Conservation (phyloP, 768 basidiomycete species). For the Porphyrellus cyaneotinctus region DNA sequence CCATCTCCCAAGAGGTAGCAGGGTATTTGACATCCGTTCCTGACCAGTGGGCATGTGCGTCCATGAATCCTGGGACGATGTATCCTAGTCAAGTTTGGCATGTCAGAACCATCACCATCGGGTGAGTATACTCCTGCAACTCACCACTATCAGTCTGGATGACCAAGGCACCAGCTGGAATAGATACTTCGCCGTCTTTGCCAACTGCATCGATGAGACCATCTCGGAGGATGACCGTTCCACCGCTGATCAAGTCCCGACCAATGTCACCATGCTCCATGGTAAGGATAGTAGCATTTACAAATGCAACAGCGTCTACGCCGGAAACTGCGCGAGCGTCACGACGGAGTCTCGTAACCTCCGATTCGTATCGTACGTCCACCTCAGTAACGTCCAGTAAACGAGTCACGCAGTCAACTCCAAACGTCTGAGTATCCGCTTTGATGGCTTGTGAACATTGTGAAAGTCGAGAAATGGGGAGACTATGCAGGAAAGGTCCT, state of each 20-base stretch:
- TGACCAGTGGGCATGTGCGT: slow-evolving; percentile 73
- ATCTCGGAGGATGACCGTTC: slow-evolving; percentile 48
- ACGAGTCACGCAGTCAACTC: slow-evolving; percentile 56
- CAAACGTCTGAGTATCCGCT: slow-evolving; percentile 51
- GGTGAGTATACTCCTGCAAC: slow-evolving; percentile 7
- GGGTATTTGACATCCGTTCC: slow-evolving; percentile 53
- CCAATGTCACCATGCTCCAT: slow-evolving; percentile 54
- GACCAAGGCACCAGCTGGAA: slow-evolving; percentile 40
- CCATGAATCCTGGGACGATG: slow-evolving; percentile 69
- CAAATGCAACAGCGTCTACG: slow-evolving; percentile 50
- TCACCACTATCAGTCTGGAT: slow-evolving; percentile 62
- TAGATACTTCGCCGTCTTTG: slow-evolving; percentile 27
- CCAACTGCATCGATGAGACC: slow-evolving; percentile 57
- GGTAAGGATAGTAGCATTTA: slow-evolving; percentile 66
- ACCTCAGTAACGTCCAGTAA: slow-evolving; percentile 58
- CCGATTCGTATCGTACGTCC: slow-evolving; percentile 55
- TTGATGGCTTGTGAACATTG: slow-evolving; percentile 47
- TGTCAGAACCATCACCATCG: background rate
- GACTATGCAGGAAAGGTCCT: slow-evolving; percentile 41
- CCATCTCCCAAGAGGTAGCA: slow-evolving; percentile 68
- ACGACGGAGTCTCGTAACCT: slow-evolving; percentile 53
- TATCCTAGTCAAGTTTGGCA: slow-evolving; percentile 40
- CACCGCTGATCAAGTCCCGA: slow-evolving; percentile 49
- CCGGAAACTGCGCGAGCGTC: slow-evolving; percentile 36
- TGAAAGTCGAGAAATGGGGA: slow-evolving; percentile 51